A percentile compares a stretch with the other conserved stretches of the same genome.
phyloP scores from a whole-genome alignment of 2,329 filamentous ascomycete genomes.

The Immersiporthe knoxdaviesiana region DNA sequence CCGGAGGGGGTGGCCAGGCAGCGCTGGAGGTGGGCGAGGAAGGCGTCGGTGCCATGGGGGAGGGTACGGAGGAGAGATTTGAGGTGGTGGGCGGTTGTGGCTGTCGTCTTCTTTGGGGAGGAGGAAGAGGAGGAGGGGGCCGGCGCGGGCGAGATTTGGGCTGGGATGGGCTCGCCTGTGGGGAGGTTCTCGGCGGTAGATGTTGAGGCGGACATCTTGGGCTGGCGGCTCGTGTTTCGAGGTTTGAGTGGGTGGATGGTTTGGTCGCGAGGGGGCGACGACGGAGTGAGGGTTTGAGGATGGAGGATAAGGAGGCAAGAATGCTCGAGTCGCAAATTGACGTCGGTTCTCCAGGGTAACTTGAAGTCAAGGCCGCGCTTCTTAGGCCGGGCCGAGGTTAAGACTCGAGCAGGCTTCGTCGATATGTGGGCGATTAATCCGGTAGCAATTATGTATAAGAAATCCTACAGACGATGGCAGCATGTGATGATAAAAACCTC shows the following conservation, averaged over 20 bases:
- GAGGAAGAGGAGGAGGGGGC: slow-evolving; percentile 35
- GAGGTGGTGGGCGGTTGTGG: slow-evolving; percentile 9
- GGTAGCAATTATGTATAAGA: too few relatives aligned
- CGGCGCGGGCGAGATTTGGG: slow-evolving; percentile 31
- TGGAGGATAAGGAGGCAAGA: neutral
- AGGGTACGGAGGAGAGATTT: slow-evolving; percentile 39
- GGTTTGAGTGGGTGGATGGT: neutral
- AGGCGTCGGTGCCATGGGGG: slow-evolving; percentile 52
- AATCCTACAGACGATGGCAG: too few relatives aligned
- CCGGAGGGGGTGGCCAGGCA: slow-evolving; percentile 70
- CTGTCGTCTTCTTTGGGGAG: slow-evolving; percentile 16
- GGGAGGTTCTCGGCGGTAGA: slow-evolving; percentile 36
- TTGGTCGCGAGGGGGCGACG: neutral
- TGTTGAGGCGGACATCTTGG: slow-evolving; percentile 25
- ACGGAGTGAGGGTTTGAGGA: neutral
- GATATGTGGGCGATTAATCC: too few relatives aligned
- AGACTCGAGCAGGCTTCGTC: neutral
- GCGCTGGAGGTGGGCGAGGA: slow-evolving; percentile 60
- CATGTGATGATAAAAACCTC: too few relatives aligned
- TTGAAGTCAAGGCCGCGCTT: neutral
- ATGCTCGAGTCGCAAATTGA: neutral
- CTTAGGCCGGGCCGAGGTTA: neutral
- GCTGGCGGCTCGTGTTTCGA: neutral
- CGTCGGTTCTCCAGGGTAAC: neutral
- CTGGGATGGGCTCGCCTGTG: slow-evolving; percentile 42